Base-by-base conservation (phyloP, 352 stramenopile genomes). In the Phytophthora rubi region DNA sequence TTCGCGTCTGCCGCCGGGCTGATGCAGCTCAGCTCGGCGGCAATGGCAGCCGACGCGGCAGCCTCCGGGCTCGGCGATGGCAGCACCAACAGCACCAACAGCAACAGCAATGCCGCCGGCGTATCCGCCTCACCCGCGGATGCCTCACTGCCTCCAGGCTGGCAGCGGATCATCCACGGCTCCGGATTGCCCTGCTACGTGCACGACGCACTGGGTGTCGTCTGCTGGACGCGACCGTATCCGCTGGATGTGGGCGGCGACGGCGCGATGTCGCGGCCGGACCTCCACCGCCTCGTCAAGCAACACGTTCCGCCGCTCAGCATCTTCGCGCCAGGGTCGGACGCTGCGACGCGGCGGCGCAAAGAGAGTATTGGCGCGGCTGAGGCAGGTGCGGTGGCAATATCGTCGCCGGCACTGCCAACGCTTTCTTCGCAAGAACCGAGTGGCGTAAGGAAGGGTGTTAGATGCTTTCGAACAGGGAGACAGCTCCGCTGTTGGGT, bases 171-270 rank as follows among this genome's bases (percentile, higher is more conserved):
- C 39, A 61, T 75, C 10, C 88, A 95, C 69, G 77, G 79, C 44
- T 95, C 86, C 4, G 85, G 85, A 0, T 62, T 95, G 49, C 74
- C 77, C 13, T 95, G 86, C 67, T 95, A 86, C 60, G 73, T 92
- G 61, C 82, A 95, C 55, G 75, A 79, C 15, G 61, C 64, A 18
- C 54, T 82, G 30, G 74, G 77, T 8, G 62, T 92, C 13, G 85
- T 95, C 45, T 83, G 77, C 68, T 95, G 88, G 88, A 87, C 83
- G 23, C 71, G 81, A 52, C 88, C 88, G 37, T 95, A 95, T 55
- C 61, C 74, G 51, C 71, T 93, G 8, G 75, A 82, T 30, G 47
- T 79, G 6, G 56, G 77, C 21, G 53, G 68, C 32, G 63, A 72
- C 21, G 70, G 60, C 48, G 42, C 61, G 21, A 52, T 79, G 21